Evolutionary conservation across 176 grass and related monocot genomes (phyloP).

Genomic region (Ananas comosus): DNA sequence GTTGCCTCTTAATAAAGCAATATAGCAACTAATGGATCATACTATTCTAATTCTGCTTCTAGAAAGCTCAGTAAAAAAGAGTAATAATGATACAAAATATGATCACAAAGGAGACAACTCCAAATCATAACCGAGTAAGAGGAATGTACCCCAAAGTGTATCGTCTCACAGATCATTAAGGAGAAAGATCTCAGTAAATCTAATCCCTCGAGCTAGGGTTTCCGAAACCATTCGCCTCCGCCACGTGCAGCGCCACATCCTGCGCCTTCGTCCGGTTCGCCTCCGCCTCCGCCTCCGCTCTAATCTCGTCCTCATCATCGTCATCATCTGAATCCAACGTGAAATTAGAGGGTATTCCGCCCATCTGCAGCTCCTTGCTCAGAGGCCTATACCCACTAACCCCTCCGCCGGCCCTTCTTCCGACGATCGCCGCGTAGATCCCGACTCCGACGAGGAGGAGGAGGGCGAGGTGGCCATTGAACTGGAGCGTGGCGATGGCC

Average conservation of each 20-base stretch:
- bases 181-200: conserved; percentile 10
- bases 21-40: neutral
- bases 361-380: conserved; percentile 79
- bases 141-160: no score
- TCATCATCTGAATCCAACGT: conserved; percentile 74
- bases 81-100: no score
- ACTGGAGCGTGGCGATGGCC: conserved; percentile 77
- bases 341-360: conserved; percentile 39
- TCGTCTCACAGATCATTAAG: neutral
- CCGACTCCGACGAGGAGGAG: conserved; percentile 39
- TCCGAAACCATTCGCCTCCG: conserved; percentile 26
- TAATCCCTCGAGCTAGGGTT: conserved; percentile 20
- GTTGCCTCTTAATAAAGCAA: neutral
- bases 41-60: neutral
- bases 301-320: conserved; percentile 56
- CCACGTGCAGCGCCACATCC: conserved; percentile 25
- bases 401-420: neutral
- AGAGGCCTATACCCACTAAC: conserved; percentile 52
- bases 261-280: conserved; percentile 24
- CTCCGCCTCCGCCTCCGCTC: conserved; percentile 3
- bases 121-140: no score
- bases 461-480: conserved; percentile 84
- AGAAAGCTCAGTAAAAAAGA: no score
- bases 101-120: no score
- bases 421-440: conserved; percentile 29